Base-by-base conservation (phyloP, 306 rosid species). In the Prunus mira region DNA sequence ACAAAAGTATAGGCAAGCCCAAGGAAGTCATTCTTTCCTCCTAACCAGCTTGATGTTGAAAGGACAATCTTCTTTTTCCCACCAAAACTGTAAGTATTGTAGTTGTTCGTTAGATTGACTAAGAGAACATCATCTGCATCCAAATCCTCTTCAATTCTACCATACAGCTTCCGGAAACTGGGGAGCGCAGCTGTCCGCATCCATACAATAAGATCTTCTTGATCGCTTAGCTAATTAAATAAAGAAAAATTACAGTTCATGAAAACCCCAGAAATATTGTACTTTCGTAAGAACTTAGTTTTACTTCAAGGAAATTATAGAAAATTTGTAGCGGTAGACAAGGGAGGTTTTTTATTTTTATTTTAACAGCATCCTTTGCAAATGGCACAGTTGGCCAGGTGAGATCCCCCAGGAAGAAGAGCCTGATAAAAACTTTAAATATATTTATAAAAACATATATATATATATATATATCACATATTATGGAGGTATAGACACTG, bases 151-250 rank as follows among this genome's bases (percentile, higher is more conserved):
- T 92, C 97, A 57, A 95, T 92, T 92, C 85, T 90, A 75, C 97
- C 98, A 12, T 92, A 92, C 86, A 95, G 81, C 87, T 95, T 95
- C 64, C 97, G 79, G 87, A 95, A 95, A 86, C 85, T 88, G 67
- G 98, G 97, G 28, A 95, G 98, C 13, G 98, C 98, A 75, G 98
- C 97, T 43, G 97, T 92, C 55, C 98, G 91, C 97, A 95, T 95
- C 98, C 98, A 92, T 65, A 95, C 97, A 28, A 95, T 82, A 75
- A 95, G 95, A 87, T 95, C 98, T 88, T 95, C 98, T 84, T 95
- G 98, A 79, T 95, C 91, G 70, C 96, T 87, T 20, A 95, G 90
- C 98, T 92, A 82, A 77, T 67, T 71, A 65, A 81, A 63, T 41
- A 34, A 65, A 76, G 13, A 41, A 80, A 69, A 46, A 80, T n/a